Conservation (phyloP, 2,329 filamentous ascomycete species). For the Fusarium lyarnte region DNA sequence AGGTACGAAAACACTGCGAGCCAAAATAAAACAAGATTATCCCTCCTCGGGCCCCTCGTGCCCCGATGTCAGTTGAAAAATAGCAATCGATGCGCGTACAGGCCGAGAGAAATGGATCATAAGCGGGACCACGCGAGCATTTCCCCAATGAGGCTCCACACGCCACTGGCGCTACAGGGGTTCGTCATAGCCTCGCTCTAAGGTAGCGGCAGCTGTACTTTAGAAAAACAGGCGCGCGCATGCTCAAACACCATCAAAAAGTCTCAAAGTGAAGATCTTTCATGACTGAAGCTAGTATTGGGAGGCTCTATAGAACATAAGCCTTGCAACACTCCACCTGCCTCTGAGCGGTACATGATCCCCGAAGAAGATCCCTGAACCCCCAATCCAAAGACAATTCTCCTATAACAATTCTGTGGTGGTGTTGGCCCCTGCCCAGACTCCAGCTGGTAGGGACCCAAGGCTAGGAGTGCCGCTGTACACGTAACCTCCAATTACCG, state of each 20-base stretch:
- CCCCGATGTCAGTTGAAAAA: background rate
- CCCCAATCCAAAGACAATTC: background rate
- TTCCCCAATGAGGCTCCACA: constrained; percentile 36
- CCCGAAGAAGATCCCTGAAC: background rate
- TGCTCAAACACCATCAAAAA: constrained; percentile 22
- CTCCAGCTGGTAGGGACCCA: background rate
- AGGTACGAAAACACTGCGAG: background rate
- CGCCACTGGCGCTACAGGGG: constrained; percentile 11
- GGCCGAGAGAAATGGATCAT: background rate
- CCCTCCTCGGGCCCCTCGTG: background rate
- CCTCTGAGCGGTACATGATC: background rate
- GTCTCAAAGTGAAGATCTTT: background rate
- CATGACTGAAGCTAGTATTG: background rate
- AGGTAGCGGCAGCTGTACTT: constrained; percentile 10
- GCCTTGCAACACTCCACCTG: background rate
- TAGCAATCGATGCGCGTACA: background rate
- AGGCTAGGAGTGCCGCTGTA: constrained; percentile 11
- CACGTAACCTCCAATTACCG: constrained; percentile 38
- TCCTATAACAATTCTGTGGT: background rate
- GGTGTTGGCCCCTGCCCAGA: background rate
- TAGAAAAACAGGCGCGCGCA: constrained; percentile 26
- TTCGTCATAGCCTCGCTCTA: constrained; percentile 27
- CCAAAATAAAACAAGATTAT: background rate
- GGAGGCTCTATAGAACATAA: background rate
- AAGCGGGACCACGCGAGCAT: constrained; percentile 40